Base-by-base conservation (phyloP, 495 filamentous ascomycete genomes). In the Astrothelium macrocarpum region DNA sequence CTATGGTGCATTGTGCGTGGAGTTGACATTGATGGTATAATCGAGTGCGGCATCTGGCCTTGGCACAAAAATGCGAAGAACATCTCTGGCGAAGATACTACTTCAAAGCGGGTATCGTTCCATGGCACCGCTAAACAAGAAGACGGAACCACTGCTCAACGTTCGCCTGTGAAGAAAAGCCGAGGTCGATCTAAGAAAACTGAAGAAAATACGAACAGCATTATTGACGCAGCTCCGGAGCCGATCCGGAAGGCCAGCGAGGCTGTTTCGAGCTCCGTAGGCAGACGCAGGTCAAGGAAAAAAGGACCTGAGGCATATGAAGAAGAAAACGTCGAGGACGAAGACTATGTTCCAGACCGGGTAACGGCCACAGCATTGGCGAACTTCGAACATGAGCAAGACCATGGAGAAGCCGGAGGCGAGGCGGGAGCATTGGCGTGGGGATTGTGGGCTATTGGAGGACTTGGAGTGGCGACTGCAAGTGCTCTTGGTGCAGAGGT, bases 1-100 rank as follows among this genome's bases (percentile, higher is more conserved):
- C 56, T 79, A 0, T 85, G 82, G 82, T 74, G 78, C 10, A 80
- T 78, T n/a, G 72, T 79, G 5, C 72, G 81, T 14, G 75, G 78
- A 12, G 70, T 78, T 9, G 76, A 82, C 65, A 68, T 75, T 0
- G 63, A 70, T 32, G 71, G 75, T 59, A 79, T 84, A 64, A 66
- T 71, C 7, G 64, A 68, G 4, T 65, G 64, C 59, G 65, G 67
- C 32, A 20, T 63, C 61, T 61, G 69, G 49, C 49, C 49, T 26
- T 29, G 25, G 49, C 25, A 56, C 49, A 26, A 26, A 9, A 29
- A 7, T 29, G 49, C 12, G 2, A 20, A 26, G 9, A 29, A 56
- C 29, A 20, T 9, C 25, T 29, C 49, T 12, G 25, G 23, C 26
- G 20, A 56, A 56, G 49, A 4, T 62, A 59, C 3, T 67, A 60